A percentile compares a stretch with the other conserved stretches of the same genome.
Evolutionary conservation across 1,284 basidiomycete species (phyloP).

Genomic region (Rhodofomes roseus): DNA sequence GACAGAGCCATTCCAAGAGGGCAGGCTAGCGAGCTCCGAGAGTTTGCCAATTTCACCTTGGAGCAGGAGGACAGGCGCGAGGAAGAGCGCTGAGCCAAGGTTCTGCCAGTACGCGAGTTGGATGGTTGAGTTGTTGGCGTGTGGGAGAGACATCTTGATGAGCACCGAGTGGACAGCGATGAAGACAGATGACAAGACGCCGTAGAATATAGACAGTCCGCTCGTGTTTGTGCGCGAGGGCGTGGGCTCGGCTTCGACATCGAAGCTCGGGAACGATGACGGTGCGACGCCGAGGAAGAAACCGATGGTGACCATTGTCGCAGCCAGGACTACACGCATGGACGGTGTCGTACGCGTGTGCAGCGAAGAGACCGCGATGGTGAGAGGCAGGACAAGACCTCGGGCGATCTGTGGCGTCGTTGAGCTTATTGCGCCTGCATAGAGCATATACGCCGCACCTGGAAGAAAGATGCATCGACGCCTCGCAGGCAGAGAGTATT

Average conservation of each 20-base stretch:
- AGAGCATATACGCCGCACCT: conserved; percentile 37
- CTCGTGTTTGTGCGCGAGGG: conserved; percentile 39
- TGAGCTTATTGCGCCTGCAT: not conserved
- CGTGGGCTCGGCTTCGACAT: not conserved
- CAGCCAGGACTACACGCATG: conserved; percentile 47
- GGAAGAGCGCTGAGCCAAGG: conserved; percentile 57
- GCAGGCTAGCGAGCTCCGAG: conserved; percentile 31
- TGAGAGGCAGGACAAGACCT: conserved; percentile 75
- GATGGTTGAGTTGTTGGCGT: conserved; percentile 66
- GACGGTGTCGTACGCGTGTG: conserved; percentile 47
- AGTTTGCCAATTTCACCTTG: conserved; percentile 48
- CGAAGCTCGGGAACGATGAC: conserved; percentile 15
- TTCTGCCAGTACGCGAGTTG: conserved; percentile 77
- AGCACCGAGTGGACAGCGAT: conserved; percentile 73
- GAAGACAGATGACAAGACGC: conserved; percentile 65
- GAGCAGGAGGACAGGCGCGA: conserved; percentile 58
- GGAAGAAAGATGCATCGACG: conserved; percentile 77
- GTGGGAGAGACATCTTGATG: conserved; percentile 64
- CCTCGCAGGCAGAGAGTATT: conserved; percentile 73
- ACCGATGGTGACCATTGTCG: conserved; percentile 52
- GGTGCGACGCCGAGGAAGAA: conserved; percentile 65
- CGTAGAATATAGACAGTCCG: conserved; percentile 57
- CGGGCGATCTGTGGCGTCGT: conserved; percentile 57
- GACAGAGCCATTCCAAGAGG: conserved; percentile 46
- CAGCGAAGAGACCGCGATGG: conserved; percentile 58